Base-by-base conservation (phyloP, 179 eudicot genomes). In the Nepenthes alata region DNA sequence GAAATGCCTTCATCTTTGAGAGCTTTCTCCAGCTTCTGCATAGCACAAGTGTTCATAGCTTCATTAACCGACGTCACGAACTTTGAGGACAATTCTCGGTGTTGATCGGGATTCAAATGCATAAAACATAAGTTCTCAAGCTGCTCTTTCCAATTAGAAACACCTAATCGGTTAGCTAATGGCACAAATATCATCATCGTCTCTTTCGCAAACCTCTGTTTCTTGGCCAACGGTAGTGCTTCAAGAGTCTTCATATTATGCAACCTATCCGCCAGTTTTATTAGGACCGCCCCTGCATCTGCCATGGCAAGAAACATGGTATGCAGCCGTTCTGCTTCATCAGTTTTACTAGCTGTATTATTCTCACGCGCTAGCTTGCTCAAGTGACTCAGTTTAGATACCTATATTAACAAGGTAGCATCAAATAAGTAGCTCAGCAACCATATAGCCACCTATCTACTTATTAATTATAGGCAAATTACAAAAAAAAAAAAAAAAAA, bases 341-440 rank as follows among this genome's bases (percentile, higher is more conserved):
- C 73, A 34, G 90, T 85, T 68, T 87, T 86, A 67, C 70, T 63
- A n/a, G 98, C 95, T 4, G 89, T 87, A 58, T 89, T 67, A 72
- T 79, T 89, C 44, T 93, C 93, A 53, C 98, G 89, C 37, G 96
- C 98, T 74, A 93, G 95, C 84, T 93, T 89, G 93, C 98, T 93
- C 80, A 93, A 68, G 25, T 86, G 88, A 68, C 96, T 89, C 57
- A 93, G 81, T 74, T 83, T 85, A 61, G 98, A 89, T 59, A 93
- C 96, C 98, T 93, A 66, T 48, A 75, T 41, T 47, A 71, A 58
- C 6, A 10, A 37, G 25, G 25, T 57, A 7, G 0, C 51, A 7
- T 25, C 58, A 34, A 15, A 54, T 5, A 55, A 55, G 4, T 34
- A 16, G n/a, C 37, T 25, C 36, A 36, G 34, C 11, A 55, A 55